A percentile compares a stretch with the other conserved stretches of the same genome.
phyloP scores from a whole-genome alignment of 108 stramenopile genomes.

The Aurantiochytrium sp. region DNA sequence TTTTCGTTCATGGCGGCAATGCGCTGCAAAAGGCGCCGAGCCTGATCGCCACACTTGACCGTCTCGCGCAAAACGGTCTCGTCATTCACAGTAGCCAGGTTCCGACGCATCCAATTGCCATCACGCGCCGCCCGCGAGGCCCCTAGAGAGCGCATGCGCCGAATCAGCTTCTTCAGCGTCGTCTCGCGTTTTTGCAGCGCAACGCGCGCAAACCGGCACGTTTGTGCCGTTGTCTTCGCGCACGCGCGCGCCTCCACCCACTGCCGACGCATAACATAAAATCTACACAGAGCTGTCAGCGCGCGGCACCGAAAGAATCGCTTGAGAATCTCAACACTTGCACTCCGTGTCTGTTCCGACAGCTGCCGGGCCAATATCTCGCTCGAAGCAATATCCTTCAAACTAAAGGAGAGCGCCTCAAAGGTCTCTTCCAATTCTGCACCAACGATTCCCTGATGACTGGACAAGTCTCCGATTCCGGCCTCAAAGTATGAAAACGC shows the following conservation, averaged over 20 bases:
- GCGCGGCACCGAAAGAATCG: neutral
- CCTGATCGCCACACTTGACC: neutral
- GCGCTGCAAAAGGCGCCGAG: neutral
- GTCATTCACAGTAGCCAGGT: neutral
- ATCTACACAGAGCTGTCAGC: neutral
- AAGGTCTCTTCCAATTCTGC: neutral
- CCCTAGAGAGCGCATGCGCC: neutral
- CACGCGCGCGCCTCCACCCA: neutral
- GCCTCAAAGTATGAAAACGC: constrained; percentile 6
- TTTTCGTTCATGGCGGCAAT: neutral
- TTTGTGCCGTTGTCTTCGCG: neutral
- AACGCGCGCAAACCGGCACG: neutral
- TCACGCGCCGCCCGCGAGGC: neutral
- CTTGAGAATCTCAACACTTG: neutral
- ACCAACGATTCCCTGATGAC: neutral
- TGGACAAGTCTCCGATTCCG: neutral
- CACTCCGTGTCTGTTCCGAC: neutral
- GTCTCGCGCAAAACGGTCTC: neutral
- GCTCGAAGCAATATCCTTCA: neutral
- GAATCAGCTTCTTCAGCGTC: neutral
- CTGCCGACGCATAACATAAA: neutral
- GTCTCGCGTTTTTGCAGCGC: neutral
- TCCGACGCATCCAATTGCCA: neutral
- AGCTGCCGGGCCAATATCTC: neutral
- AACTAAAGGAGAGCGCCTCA: neutral